Evolutionary conservation across 2,329 filamentous ascomycete species (phyloP).

Genomic region (Paraconiothyrium brasiliense): DNA sequence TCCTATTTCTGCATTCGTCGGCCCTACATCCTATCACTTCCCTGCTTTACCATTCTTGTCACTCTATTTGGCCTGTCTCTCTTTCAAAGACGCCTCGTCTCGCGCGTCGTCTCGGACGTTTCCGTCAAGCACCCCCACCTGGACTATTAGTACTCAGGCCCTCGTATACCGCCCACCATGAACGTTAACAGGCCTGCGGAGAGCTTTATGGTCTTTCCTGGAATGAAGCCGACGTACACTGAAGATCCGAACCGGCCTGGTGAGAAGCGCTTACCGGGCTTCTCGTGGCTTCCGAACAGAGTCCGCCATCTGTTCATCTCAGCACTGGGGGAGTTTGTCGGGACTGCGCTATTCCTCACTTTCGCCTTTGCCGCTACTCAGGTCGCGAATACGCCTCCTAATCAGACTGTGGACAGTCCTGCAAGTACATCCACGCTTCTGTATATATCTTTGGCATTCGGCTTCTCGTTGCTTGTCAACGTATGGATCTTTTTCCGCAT

Average conservation of each 20-base stretch:
- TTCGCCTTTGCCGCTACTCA: constrained; percentile 52
- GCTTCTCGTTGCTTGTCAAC: constrained; percentile 50
- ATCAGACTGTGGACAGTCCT: constrained; percentile 22
- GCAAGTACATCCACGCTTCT: constrained; percentile 40
- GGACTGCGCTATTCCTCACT: constrained; percentile 53
- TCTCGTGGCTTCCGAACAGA: constrained; percentile 56
- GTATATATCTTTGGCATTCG: constrained; percentile 50
- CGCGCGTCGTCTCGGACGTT: constrained; percentile 35
- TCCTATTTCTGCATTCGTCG: constrained; percentile 24
- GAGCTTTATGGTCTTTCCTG: constrained; percentile 50
- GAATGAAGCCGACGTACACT: constrained; percentile 48
- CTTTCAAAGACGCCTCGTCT: constrained; percentile 31
- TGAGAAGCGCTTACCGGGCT: constrained; percentile 51
- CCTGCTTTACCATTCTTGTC: constrained; percentile 17
- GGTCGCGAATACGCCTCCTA: constrained; percentile 48
- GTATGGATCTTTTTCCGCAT: constrained; percentile 54
- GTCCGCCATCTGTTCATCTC: constrained; percentile 56
- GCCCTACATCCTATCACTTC: constrained; percentile 25
- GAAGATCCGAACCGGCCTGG: constrained; percentile 41
- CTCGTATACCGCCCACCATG: constrained; percentile 39
- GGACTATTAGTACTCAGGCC: constrained; percentile 27
- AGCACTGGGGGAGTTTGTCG: constrained; percentile 55
- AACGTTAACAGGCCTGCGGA: constrained; percentile 49
- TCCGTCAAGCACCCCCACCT: constrained; percentile 24
- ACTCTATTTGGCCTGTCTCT: constrained; percentile 24